A percentile compares a stretch with the other conserved stretches of the same genome.
phyloP scores from a whole-genome alignment of 257 asterid species.

The Coffea canephora region DNA sequence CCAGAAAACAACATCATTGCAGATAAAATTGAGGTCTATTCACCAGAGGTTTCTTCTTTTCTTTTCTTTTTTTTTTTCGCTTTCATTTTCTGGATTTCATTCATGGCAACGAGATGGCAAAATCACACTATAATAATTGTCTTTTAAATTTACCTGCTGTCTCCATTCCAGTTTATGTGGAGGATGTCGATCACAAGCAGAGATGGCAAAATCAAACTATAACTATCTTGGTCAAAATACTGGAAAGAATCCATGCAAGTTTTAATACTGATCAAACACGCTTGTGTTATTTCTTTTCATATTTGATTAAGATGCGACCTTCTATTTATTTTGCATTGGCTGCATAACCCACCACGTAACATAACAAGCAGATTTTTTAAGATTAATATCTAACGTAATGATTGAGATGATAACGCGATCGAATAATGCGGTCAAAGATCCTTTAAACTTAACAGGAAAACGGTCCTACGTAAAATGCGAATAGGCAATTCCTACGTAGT shows the following conservation, averaged over 20 bases:
- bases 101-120: background rate
- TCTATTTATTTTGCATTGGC: background rate
- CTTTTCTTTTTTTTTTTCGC: background rate
- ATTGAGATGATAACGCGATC: background rate
- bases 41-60: background rate
- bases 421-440: background rate
- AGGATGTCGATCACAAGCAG: background rate
- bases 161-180: background rate
- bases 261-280: background rate
- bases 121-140: no score
- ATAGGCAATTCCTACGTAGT: no score
- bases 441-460: no score
- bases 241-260: background rate
- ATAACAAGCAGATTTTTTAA: no score
- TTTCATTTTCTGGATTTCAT: background rate
- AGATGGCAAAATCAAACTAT: background rate
- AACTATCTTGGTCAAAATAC: background rate
- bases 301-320: background rate
- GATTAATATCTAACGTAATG: background rate
- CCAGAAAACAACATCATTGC: slow-evolving; percentile 11
- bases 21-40: background rate
- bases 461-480: no score
- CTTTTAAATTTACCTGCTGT: background rate
- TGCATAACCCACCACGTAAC: background rate
- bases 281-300: background rate